Conservation (phyloP, 2,329 filamentous ascomycete species). For the Exophiala alcalophila region DNA sequence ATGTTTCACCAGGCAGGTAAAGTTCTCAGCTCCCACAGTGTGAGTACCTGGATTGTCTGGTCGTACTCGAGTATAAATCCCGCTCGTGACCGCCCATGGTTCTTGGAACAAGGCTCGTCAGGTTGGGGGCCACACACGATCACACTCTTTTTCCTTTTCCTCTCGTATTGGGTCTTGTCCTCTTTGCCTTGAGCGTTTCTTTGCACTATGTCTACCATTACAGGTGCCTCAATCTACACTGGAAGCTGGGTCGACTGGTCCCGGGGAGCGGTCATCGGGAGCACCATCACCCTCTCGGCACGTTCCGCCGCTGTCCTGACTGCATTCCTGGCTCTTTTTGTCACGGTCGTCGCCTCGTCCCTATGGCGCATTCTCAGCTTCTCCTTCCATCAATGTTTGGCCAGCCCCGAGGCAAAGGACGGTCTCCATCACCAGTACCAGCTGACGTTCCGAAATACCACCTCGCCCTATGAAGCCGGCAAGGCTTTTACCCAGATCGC, state of each 20-base stretch:
- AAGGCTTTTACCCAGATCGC: constrained; percentile 17
- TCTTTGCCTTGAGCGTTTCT: too few relatives aligned
- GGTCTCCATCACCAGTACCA: constrained; percentile 36
- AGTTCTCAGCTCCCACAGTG: too few relatives aligned
- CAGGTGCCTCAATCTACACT: constrained; percentile 23
- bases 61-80: too few relatives aligned
- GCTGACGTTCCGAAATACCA: constrained; percentile 35
- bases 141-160: too few relatives aligned
- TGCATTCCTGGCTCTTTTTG: constrained; percentile 33
- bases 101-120: too few relatives aligned
- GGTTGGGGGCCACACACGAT: too few relatives aligned
- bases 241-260: constrained; percentile 34
- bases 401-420: constrained; percentile 29
- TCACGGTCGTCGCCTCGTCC: constrained; percentile 28
- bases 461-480: constrained; percentile 19
- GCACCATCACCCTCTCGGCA: constrained; percentile 31
- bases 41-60: too few relatives aligned
- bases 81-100: too few relatives aligned
- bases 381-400: constrained; percentile 30
- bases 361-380: constrained; percentile 36
- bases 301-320: constrained; percentile 29
- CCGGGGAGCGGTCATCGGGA: constrained; percentile 27
- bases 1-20: too few relatives aligned
- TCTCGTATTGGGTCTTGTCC: too few relatives aligned
- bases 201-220: neutral